These are phyloP conservation scores for Colletotrichum truncatum DNA, from an alignment of 2,329 filamentous ascomycete genomes.

Conservation along the genomic window DNA sequence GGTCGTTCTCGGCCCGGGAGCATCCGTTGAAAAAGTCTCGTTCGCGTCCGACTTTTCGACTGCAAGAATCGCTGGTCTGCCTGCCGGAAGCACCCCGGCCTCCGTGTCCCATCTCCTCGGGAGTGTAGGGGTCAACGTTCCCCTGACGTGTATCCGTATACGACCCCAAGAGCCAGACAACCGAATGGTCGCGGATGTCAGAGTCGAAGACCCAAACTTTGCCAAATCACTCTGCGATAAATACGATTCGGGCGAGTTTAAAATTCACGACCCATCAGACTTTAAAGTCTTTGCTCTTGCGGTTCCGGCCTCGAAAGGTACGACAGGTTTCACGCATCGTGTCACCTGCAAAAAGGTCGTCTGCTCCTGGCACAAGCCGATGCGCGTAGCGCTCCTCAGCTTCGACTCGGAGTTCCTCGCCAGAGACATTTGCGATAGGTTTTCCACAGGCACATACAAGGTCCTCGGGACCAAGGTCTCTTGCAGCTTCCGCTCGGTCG, in stretches of 20 bases:
- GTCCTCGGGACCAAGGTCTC: conserved; percentile 33
- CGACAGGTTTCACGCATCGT: conserved; percentile 36
- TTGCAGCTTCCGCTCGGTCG: conserved; percentile 17
- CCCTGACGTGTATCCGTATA: not conserved
- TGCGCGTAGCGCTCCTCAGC: conserved; percentile 38
- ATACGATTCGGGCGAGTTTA: conserved; percentile 1
- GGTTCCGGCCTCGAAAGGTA: conserved; percentile 33
- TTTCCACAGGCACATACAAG: conserved; percentile 34
- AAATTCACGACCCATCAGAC: not conserved
- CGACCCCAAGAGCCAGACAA: not conserved
- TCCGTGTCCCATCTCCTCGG: no score
- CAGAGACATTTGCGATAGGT: conserved; percentile 31
- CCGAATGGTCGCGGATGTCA: conserved; percentile 34
- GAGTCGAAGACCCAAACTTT: conserved; percentile 38
- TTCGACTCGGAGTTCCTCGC: conserved; percentile 38
- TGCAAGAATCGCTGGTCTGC: conserved; percentile 42
- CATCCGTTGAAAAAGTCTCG: conserved; percentile 36
- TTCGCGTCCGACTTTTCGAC: conserved; percentile 48
- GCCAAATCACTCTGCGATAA: conserved; percentile 31
- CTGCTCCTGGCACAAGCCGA: conserved; percentile 46
- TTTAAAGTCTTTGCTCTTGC: conserved; percentile 4
- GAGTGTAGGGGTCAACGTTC: conserved; percentile 33
- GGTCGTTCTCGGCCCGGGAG: conserved; percentile 33
- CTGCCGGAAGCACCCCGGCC: no score
- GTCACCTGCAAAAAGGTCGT: conserved; percentile 46